These are phyloP conservation scores for Lachancea quebecensis DNA, from an alignment of 805 yeast genomes.

Conservation along the genomic window DNA sequence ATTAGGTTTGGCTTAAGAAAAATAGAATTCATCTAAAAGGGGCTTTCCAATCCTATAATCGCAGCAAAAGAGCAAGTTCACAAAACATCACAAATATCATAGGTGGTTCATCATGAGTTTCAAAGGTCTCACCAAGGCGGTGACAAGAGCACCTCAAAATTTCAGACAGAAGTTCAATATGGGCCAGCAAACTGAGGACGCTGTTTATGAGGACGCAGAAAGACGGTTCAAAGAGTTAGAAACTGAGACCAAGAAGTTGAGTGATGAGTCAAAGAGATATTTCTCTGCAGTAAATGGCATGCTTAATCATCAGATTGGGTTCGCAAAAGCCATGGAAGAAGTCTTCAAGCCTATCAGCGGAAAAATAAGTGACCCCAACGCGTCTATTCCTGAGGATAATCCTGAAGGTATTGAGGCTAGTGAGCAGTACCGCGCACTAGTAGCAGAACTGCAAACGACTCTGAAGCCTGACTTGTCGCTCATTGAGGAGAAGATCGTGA, in stretches of 20 bases:
- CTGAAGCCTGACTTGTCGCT: constrained; percentile 89
- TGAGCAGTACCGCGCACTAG: constrained; percentile 84
- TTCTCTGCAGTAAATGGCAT: constrained; percentile 88
- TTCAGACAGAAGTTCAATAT: constrained; percentile 86
- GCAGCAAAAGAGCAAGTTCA: not conserved
- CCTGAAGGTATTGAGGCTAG: constrained; percentile 96
- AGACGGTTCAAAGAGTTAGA: constrained; percentile 92
- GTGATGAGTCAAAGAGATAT: constrained; percentile 85
- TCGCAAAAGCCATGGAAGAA: constrained; percentile 92
- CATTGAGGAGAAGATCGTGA: constrained; percentile 81
- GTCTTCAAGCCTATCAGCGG: constrained; percentile 96
- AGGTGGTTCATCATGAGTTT: constrained; percentile 59
- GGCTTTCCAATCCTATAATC: not conserved
- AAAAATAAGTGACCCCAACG: constrained; percentile 80
- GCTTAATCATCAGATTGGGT: constrained; percentile 89
- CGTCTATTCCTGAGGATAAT: constrained; percentile 82
- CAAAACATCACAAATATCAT: not conserved
- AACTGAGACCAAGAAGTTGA: constrained; percentile 77
- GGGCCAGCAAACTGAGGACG: constrained; percentile 72
- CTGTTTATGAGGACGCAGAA: constrained; percentile 93
- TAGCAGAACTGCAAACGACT: constrained; percentile 75
- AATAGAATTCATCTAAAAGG: not conserved
- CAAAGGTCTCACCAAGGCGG: constrained; percentile 77
- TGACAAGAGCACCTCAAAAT: constrained; percentile 84
- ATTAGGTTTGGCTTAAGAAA: not conserved